Evolutionary conservation across 75 land plant species (phyloP), one percentile per base, ranked within the genome.

Genomic region (Selaginella moellendorffii): DNA sequence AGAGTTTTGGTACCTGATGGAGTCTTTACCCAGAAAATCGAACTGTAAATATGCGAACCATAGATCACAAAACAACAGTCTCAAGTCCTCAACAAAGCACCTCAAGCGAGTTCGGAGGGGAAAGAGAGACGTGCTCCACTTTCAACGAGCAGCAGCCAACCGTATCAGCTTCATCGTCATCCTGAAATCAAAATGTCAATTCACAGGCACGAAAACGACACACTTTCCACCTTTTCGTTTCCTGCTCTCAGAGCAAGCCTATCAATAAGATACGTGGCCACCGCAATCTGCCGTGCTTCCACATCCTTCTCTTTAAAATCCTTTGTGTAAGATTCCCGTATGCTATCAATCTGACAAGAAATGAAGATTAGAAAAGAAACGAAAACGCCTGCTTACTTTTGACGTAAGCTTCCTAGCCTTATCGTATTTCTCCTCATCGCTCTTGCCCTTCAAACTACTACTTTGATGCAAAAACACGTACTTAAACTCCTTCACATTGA

Each of bases 91-190:
- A 36, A 36, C 46, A 36, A 36, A 36, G 46, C 71, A 90, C 96
- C 87, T 86, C 53, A 42, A 92, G 75, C 24, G 71, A 85, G 60
- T 78, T 89, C 27, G 90, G 88, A 52, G 95, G 80, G 1, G 77
- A 58, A 21, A 76, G 68, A 53, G 73, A 61, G 22, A 93, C 98
- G 80, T 93, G 93, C 54, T 86, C 98, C 29, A 93, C 98, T 72
- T 93, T 93, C 61, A 93, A 62, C 24, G 98, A 89, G 68, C 98
- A 93, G 72, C 98, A 93, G 78, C 98, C 98, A 62, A 93, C 98
- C 12, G 98, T 93, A 69, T 93, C 98, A 23, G 98, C 98, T 67
- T 93, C 98, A 72, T 93, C 98, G 62, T 93, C 98, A 80, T 93
- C 98, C 98, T 90, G 70, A 36, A 36, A 36, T 14, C 5, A 36